Base-by-base conservation (phyloP, 176 grass and related monocot species). In the Calamus simplicifolius region DNA sequence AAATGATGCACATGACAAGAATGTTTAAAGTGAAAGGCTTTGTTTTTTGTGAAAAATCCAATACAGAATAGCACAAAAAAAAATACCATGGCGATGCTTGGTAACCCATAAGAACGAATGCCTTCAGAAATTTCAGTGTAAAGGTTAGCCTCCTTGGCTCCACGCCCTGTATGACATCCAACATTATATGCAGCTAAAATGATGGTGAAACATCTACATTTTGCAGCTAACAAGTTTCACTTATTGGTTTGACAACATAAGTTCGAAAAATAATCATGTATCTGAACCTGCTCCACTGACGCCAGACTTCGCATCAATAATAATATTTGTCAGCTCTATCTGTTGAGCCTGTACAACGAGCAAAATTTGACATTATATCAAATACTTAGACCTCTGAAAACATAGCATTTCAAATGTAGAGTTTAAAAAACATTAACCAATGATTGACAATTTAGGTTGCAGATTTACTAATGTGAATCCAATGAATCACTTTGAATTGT, bases 71-170 rank as follows among this genome's bases (percentile, higher is more conserved):
- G 12, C 7, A 43, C 35, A 43, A 2, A 13, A 43, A 12, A 43
- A 43, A 59, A 71, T 81, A 98, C 93, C 93, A 58, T 98, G 93
- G 1, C 93, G 87, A 53, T 98, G 93, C 58, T 75, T 82, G 63
- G 80, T 92, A 52, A 98, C 83, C 93, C 93, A 71, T 98, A 98
- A 73, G 93, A 73, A 66, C 92, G 87, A 70, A 92, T 82, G 51
- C 93, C 84, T 83, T 98, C 93, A 25, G 87, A 83, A 18, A 98
- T 88, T 85, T 98, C 93, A 25, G 87, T 98, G 62, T 98, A 98
- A 61, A 98, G 85, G 82, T 98, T 88, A 64, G 84, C 81, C 78
- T 98, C 93, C 87, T 98, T 98, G 57, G 93, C 93, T 51, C 93
- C 93, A 43, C 93, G 93, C 18, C 93, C 93, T 98, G 82, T 31